Evolutionary conservation across 2,329 filamentous ascomycete species (phyloP).

Genomic region (Aspergillus felis): DNA sequence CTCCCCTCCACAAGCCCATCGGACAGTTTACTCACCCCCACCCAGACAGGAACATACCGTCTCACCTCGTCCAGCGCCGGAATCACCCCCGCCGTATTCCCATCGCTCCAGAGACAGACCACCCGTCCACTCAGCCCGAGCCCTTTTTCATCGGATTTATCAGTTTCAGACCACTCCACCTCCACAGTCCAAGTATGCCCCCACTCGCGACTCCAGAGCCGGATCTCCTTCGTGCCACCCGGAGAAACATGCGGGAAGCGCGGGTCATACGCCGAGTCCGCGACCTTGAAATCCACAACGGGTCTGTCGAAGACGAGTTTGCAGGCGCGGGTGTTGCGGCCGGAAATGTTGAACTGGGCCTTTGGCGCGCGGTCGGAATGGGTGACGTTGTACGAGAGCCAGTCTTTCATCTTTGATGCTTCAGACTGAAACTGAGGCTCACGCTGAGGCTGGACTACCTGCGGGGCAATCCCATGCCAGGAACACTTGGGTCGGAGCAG

Average conservation of each 20-base stretch:
- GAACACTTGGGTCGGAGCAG: conserved; percentile 56
- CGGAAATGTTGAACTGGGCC: conserved; percentile 64
- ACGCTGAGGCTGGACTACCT: conserved; percentile 49
- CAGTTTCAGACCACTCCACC: conserved; percentile 54
- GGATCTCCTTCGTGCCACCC: conserved; percentile 63
- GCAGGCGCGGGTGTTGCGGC: conserved; percentile 74
- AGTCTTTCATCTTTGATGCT: conserved; percentile 49
- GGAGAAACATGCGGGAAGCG: conserved; percentile 63
- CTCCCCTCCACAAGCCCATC: conserved; percentile 80
- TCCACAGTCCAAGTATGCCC: conserved; percentile 71
- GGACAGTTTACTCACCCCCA: conserved; percentile 66
- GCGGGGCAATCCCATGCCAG: conserved; percentile 66
- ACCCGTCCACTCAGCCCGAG: conserved; percentile 62
- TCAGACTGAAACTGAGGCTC: conserved; percentile 20
- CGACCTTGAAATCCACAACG: conserved; percentile 61
- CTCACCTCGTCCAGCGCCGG: conserved; percentile 79
- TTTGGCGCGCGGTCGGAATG: conserved; percentile 34
- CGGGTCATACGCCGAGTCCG: conserved; percentile 57
- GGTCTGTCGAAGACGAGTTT: conserved; percentile 67
- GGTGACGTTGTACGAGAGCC: conserved; percentile 65
- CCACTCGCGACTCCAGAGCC: conserved; percentile 81
- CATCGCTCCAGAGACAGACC: conserved; percentile 84
- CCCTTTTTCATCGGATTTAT: conserved; percentile 25
- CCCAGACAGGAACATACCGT: conserved; percentile 76
- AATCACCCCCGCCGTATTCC: conserved; percentile 66